Conservation (phyloP, 2,329 filamentous ascomycete species). For the Talaromyces pinophilus region DNA sequence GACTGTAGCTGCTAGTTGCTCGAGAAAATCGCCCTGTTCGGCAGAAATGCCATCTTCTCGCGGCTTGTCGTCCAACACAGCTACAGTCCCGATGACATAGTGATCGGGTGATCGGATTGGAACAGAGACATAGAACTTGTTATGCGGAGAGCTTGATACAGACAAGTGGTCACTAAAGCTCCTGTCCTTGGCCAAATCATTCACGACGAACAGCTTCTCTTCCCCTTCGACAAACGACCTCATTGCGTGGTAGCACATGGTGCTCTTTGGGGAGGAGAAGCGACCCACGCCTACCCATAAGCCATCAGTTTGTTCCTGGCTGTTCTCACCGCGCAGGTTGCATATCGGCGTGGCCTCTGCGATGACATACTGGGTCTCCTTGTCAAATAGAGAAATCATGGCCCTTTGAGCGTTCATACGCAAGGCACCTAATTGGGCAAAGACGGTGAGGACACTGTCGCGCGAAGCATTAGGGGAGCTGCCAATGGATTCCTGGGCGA, state of each 20-base stretch:
- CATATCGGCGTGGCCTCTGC: neutral
- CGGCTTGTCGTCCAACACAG: neutral
- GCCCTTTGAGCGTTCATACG: constrained; percentile 47
- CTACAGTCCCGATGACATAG: constrained; percentile 1
- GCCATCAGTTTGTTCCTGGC: neutral
- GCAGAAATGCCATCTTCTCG: neutral
- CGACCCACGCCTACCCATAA: neutral
- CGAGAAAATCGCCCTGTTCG: constrained; percentile 49
- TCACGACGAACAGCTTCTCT: constrained; percentile 40
- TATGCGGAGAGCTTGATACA: neutral
- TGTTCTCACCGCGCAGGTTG: neutral
- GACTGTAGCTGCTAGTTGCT: constrained; percentile 57
- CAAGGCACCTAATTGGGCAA: constrained; percentile 53
- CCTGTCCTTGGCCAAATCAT: neutral
- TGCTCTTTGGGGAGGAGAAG: neutral
- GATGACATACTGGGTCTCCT: neutral
- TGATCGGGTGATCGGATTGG: neutral
- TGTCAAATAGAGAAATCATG: constrained; percentile 56
- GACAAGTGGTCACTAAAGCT: neutral
- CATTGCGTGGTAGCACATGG: neutral
- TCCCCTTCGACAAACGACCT: neutral
- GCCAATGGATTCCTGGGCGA: neutral
- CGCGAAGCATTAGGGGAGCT: constrained; percentile 24
- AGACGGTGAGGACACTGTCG: constrained; percentile 48
- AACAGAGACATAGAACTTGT: neutral